Evolutionary conservation across 2,329 filamentous ascomycete species (phyloP).

Genomic region (Chrysoporthe austroafricana): DNA sequence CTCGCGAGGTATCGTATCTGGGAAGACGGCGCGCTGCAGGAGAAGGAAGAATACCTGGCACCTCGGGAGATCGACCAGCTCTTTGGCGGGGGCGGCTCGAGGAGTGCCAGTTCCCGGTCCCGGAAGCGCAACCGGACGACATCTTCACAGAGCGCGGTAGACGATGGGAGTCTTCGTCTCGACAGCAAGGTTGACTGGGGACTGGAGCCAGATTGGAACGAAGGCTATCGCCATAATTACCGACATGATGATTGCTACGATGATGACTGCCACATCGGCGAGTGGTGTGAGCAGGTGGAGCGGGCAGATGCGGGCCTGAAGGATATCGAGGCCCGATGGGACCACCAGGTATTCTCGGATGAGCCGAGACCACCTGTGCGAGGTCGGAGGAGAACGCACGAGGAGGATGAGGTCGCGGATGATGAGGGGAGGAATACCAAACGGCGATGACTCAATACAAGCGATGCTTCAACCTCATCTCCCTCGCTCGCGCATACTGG

Average conservation of each 20-base stretch:
- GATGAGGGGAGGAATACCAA: too few species aligned
- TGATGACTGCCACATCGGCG: not conserved
- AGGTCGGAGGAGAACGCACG: too few species aligned
- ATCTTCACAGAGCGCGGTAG: slow-evolving; percentile 4
- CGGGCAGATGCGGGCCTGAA: too few species aligned
- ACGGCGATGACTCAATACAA: too few species aligned
- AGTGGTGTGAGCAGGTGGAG: too few species aligned
- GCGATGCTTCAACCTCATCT: too few species aligned
- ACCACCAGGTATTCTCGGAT: too few species aligned
- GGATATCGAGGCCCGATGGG: too few species aligned
- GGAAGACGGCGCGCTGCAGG: not conserved
- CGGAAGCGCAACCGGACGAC: not conserved
- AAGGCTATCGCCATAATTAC: not conserved
- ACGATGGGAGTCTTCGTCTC: not conserved
- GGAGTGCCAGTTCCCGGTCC: not conserved
- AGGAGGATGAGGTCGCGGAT: too few species aligned
- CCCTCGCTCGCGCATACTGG: too few species aligned
- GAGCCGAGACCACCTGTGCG: too few species aligned
- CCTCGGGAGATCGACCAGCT: not conserved
- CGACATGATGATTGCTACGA: not conserved
- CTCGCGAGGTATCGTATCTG: slow-evolving; percentile 2
- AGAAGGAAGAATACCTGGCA: not conserved
- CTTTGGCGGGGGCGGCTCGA: slow-evolving; percentile 6
- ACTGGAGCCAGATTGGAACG: slow-evolving; percentile 11
- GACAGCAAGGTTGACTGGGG: slow-evolving; percentile 8